Evolutionary conservation across 2,329 filamentous ascomycete species (phyloP).

Genomic region (Juglanconis juglandina): DNA sequence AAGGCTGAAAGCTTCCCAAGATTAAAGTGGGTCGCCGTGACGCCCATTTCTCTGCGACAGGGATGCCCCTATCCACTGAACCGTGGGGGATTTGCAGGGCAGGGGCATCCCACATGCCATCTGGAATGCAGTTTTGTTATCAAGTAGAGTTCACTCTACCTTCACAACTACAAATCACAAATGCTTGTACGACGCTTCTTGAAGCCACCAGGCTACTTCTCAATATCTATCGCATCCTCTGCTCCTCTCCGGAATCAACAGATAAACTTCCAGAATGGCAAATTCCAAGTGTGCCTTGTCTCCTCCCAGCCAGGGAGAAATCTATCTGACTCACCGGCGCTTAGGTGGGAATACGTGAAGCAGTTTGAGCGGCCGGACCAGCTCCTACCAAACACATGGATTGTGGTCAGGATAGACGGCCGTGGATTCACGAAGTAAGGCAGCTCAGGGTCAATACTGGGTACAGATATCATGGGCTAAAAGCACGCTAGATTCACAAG

Average conservation of each 20-base stretch:
- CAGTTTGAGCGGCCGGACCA: conserved; percentile 78
- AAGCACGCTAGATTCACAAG: conserved; percentile 63
- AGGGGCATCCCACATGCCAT: neutral
- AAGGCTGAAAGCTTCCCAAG: conserved; percentile 12
- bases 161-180: neutral
- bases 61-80: neutral
- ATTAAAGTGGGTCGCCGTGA: neutral
- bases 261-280: conserved; percentile 20
- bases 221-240: neutral
- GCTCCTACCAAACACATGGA: conserved; percentile 88
- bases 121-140: too few relatives aligned
- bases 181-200: neutral
- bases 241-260: neutral
- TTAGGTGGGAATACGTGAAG: conserved; percentile 90
- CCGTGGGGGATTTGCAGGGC: conserved; percentile 7
- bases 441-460: neutral
- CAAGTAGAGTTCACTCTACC: too few relatives aligned
- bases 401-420: conserved; percentile 90
- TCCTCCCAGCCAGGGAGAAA: conserved; percentile 17
- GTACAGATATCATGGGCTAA: conserved; percentile 16
- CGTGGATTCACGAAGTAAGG: conserved; percentile 88
- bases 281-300: conserved; percentile 24
- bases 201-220: neutral
- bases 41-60: conserved; percentile 4
- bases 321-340: conserved; percentile 20